phyloP scores from a whole-genome alignment of 805 yeast genomes.

The Wickerhamiella bombiphila region DNA sequence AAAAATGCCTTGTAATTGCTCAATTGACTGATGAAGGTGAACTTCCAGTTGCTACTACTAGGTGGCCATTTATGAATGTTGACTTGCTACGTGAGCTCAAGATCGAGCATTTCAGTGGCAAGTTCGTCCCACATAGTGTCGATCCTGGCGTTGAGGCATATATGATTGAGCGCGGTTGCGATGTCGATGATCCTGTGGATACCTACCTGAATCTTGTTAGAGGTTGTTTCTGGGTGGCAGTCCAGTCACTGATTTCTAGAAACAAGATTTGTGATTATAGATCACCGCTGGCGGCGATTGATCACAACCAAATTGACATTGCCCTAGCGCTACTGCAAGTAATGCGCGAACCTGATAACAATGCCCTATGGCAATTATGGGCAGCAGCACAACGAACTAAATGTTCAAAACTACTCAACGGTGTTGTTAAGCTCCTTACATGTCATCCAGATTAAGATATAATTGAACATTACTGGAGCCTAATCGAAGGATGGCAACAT shows the following conservation, averaged over 20 bases:
- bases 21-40: slow-evolving; percentile 10
- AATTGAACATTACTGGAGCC: too few relatives aligned
- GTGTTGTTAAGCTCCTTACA: too few relatives aligned
- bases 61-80: slow-evolving; percentile 18
- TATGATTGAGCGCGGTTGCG: slow-evolving; percentile 13
- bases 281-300: slow-evolving; percentile 8
- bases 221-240: slow-evolving; percentile 2
- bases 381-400: too few relatives aligned
- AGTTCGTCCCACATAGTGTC: slow-evolving; percentile 70
- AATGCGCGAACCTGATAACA: background rate
- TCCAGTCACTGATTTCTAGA: slow-evolving; percentile 5
- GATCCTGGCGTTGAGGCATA: slow-evolving; percentile 28
- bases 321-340: slow-evolving; percentile 5
- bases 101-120: slow-evolving; percentile 20
- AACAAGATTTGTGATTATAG: slow-evolving; percentile 3
- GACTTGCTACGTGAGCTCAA: slow-evolving; percentile 25
- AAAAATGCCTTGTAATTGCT: slow-evolving; percentile 13
- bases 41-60: slow-evolving; percentile 8
- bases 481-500: too few relatives aligned
- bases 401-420: too few relatives aligned
- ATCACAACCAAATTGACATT: slow-evolving; percentile 1
- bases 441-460: too few relatives aligned
- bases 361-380: too few relatives aligned
- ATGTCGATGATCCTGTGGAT: slow-evolving; percentile 8
- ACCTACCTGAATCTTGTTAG: slow-evolving; percentile 6